Evolutionary conservation across 208 protist species (phyloP), one percentile per base, ranked within the genome.

Genomic region (Leishmania martiniquensis): DNA sequence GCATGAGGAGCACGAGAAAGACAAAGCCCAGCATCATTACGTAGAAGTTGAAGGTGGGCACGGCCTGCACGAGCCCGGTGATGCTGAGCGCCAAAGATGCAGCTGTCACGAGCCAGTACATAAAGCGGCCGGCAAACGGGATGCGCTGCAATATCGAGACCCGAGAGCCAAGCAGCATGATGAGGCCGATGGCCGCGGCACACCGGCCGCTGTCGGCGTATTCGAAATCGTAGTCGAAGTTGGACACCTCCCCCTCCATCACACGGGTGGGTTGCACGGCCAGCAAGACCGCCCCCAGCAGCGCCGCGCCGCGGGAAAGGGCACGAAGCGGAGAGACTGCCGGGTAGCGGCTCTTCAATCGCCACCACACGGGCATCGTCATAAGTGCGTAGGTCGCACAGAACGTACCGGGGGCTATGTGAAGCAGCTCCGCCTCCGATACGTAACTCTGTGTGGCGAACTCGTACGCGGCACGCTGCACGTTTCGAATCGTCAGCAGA

Each of bases 401-500:
- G 70, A 59, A 80, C 34, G 83, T 95, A 42, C 91, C 93, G 25
- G 85, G 57, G 6, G 89, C 85, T 42, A 94, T 88, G 78, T 93
- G 87, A 22, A 76, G 75, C 69, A 89, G 83, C 80, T 93, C 90
- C 57, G 84, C 57, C 51, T 83, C 75, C 17, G 83, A 45, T 9
- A 95, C 82, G 82, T 88, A 94, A 81, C 87, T 92, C 75, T 91
- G 89, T n/a, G 89, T 94, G 57, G 95, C 32, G 69, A 95, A 89
- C 82, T 97, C 93, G 80, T 91, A 97, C 49, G 86, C 84, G 7
- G 91, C 88, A 2, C 91, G 89, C 81, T 97, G 93, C 67, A 94
- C 86, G 68, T 94, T 97, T 39, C 90, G 89, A 49, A 90, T 76
- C 15, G 93, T 95, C 55, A 83, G 84, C 67, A 88, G 47, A 32